Base-by-base conservation (phyloP, 805 yeast genomes). In the Ogataea parapolymorpha region DNA sequence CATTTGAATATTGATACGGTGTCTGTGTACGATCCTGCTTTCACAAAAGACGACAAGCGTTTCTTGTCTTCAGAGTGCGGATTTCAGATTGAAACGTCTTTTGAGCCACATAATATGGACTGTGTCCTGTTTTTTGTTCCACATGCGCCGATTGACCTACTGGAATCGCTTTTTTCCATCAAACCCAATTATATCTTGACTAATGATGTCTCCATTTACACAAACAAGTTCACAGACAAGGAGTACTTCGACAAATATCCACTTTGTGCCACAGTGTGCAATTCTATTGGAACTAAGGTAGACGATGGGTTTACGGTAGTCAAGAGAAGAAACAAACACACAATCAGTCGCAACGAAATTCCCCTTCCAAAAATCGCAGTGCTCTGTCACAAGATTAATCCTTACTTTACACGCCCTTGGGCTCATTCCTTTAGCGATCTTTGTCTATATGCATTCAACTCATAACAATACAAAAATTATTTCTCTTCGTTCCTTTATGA, bases 401-500 rank as follows among this genome's bases (percentile, higher is more conserved):
- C 49, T 31, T 37, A 44, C 14, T 32, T 43, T 15, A 20, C 35
- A 6, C 26, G 49, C 12, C 23, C 42, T 6, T 60, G 65, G 65
- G 46, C 38, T 2, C 46, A 54, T 28, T 45, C 65, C 2, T 60
- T 60, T 36, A 54, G 62, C 22, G 62, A 60, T 49, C 34, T 58
- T 17, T 39, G 58, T 16, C 48, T 50, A 16, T 42, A 45, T 37
- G 37, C 35, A 8, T 34, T 44, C 28, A 51, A 14, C 45, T 50
- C 15, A 73, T 41, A 2, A 62, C 48, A 13, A 83, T 74, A 55
- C 82, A 72, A 53, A 88, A 88, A 58, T 88, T 88, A 58, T 88
- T 88, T 63, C 81, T 72, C 0, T 66, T 59, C 0, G 72, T 58
- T 0, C 91, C 91, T 31, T 72, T 71, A 37, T 72, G 68, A 1